These are phyloP conservation scores for Solanum medicagineum DNA, from an alignment of 257 asterid species.

Conservation along the genomic window DNA sequence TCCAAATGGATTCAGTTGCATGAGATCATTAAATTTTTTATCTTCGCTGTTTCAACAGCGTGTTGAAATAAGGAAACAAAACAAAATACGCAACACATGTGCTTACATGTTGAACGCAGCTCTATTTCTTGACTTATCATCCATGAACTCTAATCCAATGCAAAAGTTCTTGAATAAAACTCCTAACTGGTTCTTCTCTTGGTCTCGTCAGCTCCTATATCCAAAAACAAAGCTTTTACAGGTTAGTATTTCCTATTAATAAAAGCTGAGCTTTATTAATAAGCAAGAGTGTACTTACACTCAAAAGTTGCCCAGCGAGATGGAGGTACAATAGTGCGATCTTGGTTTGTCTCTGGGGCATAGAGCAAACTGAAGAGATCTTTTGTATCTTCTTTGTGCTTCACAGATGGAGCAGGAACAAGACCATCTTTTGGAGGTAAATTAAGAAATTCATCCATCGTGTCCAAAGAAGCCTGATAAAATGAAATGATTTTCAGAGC, in stretches of 20 bases:
- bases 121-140: background rate
- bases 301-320: constrained; percentile 97
- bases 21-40: background rate
- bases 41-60: background rate
- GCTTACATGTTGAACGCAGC: background rate
- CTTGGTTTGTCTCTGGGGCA: constrained; percentile 42
- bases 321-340: constrained; percentile 72
- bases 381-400: constrained; percentile 21
- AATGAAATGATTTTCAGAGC: background rate
- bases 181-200: constrained; percentile 4
- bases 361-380: constrained; percentile 82
- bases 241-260: background rate
- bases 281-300: constrained; percentile 36
- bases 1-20: background rate
- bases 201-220: constrained; percentile 8
- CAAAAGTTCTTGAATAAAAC: background rate
- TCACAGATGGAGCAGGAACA: constrained; percentile 8
- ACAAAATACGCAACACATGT: background rate
- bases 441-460: constrained; percentile 14
- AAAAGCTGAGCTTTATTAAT: background rate
- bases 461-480: constrained; percentile 58
- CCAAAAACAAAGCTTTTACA: background rate
- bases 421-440: constrained; percentile 17
- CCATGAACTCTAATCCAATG: background rate
- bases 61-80: background rate